Conservation (phyloP, 768 basidiomycete species). For the Suillus hirtellus region DNA sequence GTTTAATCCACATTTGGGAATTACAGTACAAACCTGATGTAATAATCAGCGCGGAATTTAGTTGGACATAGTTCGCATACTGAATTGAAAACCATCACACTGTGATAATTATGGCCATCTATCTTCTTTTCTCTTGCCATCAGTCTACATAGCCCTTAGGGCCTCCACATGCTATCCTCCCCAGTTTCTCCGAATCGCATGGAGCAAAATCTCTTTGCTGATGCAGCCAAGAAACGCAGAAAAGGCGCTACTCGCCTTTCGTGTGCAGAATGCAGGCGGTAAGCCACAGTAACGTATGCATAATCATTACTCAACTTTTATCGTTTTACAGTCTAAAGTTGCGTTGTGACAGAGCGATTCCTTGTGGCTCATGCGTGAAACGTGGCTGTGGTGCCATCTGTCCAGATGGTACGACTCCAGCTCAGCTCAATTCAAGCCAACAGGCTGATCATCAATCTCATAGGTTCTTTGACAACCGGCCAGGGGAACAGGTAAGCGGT, state of each 20-base stretch:
- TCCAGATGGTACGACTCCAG: slow-evolving; percentile 61
- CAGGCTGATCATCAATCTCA: slow-evolving; percentile 19
- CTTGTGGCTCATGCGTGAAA: slow-evolving; percentile 81
- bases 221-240: slow-evolving; percentile 55
- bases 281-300: slow-evolving; percentile 15
- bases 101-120: slow-evolving; percentile 19
- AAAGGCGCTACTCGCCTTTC: slow-evolving; percentile 77
- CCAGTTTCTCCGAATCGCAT: slow-evolving; percentile 14
- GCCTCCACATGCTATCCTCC: slow-evolving; percentile 10
- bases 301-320: background rate
- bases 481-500: slow-evolving; percentile 70
- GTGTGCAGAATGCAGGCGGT: slow-evolving; percentile 82
- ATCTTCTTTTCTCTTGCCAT: slow-evolving; percentile 31
- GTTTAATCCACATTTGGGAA: background rate
- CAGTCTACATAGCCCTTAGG: slow-evolving; percentile 34
- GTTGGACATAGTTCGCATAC: slow-evolving; percentile 2
- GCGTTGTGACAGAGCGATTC: slow-evolving; percentile 70
- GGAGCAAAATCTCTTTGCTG: slow-evolving; percentile 29
- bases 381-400: slow-evolving; percentile 81
- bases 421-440: slow-evolving; percentile 15
- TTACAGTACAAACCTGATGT: background rate
- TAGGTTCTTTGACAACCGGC: slow-evolving; percentile 79
- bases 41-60: slow-evolving; percentile 6
- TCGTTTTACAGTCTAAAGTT: slow-evolving; percentile 28
- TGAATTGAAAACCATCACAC: slow-evolving; percentile 7